Base-by-base conservation (phyloP, 108 stramenopile species). In the Epipyxis sp. region DNA sequence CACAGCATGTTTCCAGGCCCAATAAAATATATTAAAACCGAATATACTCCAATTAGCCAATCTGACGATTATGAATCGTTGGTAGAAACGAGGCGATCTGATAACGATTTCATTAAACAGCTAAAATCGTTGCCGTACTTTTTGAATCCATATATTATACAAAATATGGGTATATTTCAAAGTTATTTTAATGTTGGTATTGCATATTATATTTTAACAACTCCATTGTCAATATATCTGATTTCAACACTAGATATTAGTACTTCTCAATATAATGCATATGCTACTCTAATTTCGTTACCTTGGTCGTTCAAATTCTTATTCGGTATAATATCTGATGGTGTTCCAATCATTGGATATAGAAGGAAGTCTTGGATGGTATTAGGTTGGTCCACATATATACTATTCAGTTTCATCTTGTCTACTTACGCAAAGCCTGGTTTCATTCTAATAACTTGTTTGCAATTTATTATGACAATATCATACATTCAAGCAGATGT, bases 401-500 rank as follows among this genome's bases (percentile, higher is more conserved):
- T 16, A 20, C 25, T 57, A 25, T 57, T 57, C 20, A 57, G 25
- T 25, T 20, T 57, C 25, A 57, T 57, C 20, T 16, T 57, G 54
- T 20, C 54, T 20, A 20, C 25, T 25, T 57, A 20, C 25, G 54
- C 16, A 25, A 57, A 57, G 25, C 54, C 54, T 16, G 54, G 54
- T 16, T 57, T 57, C 20, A 25, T 57, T 57, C 25, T 57, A 16
- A 16, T 57, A 16, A 57, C 54, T 25, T 20, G 20, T 16, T 16
- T 57, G 25, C 54, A 20, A 25, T 57, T 57, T 57, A 20, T 57
- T 25, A 57, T 16, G 16, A 57, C 54, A 57, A 20, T 25, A 25
- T 16, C 86, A 16, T 87, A 84, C 78, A 87, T 88, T 86, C 59
- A 88, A 62, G 85, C 87, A 13, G 90, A 90, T 72, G 90, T 89